phyloP scores from a whole-genome alignment of 2,329 filamentous ascomycete genomes.

The Colletotrichum coccodes region DNA sequence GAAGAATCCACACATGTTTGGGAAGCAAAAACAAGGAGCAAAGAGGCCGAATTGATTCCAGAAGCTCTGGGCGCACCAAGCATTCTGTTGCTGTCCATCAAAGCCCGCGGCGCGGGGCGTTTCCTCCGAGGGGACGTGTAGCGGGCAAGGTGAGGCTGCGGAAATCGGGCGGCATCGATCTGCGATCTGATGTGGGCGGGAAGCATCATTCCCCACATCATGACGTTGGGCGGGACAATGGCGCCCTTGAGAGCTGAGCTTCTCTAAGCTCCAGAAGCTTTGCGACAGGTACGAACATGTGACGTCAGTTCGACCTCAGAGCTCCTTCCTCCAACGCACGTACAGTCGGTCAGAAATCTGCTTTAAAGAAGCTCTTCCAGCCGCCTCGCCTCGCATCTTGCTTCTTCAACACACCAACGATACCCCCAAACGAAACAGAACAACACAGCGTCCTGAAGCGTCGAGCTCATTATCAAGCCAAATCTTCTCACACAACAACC shows the following conservation, averaged over 20 bases:
- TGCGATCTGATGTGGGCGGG: conserved; percentile 12
- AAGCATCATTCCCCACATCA: conserved; percentile 3
- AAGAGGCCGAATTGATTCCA: not conserved
- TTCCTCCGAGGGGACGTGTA: conserved; percentile 7
- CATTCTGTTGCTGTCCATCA: not conserved
- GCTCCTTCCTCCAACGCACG: not conserved
- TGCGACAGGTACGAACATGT: not conserved
- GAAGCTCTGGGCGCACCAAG: not conserved
- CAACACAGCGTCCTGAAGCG: not conserved
- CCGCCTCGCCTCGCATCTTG: not conserved
- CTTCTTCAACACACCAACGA: not conserved
- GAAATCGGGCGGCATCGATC: conserved; percentile 1
- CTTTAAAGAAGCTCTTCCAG: not conserved
- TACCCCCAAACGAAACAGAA: not conserved
- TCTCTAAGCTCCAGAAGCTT: not conserved
- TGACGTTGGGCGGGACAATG: not conserved
- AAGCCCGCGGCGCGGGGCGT: conserved; percentile 15
- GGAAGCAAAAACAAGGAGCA: not conserved
- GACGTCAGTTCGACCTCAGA: conserved; percentile 19
- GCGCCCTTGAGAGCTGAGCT: not conserved
- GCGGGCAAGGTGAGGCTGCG: not conserved
- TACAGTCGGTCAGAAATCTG: not conserved
- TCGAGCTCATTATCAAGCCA: not conserved
- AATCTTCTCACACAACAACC: not conserved
- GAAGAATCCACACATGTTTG: too few species aligned